Base-by-base conservation (phyloP, 768 basidiomycete species). In the Dentipellis sp. region DNA sequence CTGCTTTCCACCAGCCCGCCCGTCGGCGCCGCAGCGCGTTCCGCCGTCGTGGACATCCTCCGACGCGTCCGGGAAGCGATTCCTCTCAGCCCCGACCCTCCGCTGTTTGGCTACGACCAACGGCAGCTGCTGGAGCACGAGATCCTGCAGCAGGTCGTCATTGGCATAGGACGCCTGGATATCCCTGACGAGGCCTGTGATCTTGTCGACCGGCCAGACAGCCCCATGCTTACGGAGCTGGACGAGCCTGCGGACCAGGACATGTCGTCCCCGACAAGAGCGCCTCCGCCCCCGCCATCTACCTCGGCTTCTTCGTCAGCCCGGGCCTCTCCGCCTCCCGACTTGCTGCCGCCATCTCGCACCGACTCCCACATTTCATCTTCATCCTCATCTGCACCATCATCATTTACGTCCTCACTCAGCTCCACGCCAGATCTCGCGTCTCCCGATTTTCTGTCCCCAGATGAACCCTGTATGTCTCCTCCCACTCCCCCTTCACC, bases 151-250 rank as follows among this genome's bases (percentile, higher is more conserved):
- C 90, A 91, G 37, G 84, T 97, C 59, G 84, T 95, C 55, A 84
- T 97, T 53, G 94, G 92, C 34, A 88, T 97, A 76, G 91, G 91
- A 9, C 75, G 83, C 19, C 75, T 97, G 29, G 84, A 70, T 55
- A 46, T 68, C 11, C 58, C 59, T 19, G 66, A 69, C 16, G 65
- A 67, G 8, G 48, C 42, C 42, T 7, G 14, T 9, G 40, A 19
- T 14, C 14, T 14, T 14, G 12, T 9, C 3, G 40, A 42, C 40
- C 48, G 21, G 11, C 29, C 16, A 35, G n/a, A n/a, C 23, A 4
- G n/a, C 34, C 50, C 50, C 50, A 14, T 29, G 29, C 29, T 29
- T 29, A 29, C 29, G 6, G 29, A 29, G 29, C 29, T 6, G 29
- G 29, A 29, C 29, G 29, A 29, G 29, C 6, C 29, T 6, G 29